A percentile compares a stretch with the other conserved stretches of the same genome.
Conservation (phyloP, 2,329 filamentous ascomycete species). For the Phyllosticta citribraziliensis region DNA sequence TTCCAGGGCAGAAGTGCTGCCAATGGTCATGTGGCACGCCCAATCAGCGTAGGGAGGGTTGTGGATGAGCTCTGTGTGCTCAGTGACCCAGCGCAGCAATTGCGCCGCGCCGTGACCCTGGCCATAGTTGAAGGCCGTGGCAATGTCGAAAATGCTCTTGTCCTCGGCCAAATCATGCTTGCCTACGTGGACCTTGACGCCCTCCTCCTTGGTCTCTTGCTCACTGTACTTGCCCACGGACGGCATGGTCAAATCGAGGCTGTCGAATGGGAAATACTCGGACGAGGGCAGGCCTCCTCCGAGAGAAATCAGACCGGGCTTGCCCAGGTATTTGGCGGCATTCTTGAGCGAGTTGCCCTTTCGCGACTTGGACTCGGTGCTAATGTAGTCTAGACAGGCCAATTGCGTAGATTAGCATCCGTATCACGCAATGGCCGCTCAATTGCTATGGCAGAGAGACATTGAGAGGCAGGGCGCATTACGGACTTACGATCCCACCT, state of each 20-base stretch:
- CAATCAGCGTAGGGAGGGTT: conserved; percentile 84
- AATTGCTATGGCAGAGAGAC: background rate
- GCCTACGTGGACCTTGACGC: conserved; percentile 54
- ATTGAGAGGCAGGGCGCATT: background rate
- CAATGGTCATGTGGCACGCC: conserved; percentile 72
- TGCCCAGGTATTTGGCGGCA: conserved; percentile 69
- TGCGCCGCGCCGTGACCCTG: conserved; percentile 80
- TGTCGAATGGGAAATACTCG: conserved; percentile 86
- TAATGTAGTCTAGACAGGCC: conserved; percentile 32
- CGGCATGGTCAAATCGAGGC: conserved; percentile 66
- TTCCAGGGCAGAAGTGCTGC: conserved; percentile 79
- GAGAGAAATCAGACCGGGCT: conserved; percentile 77
- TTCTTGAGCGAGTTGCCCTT: conserved; percentile 60
- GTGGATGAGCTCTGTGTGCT: conserved; percentile 89
- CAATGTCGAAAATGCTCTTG: conserved; percentile 60
- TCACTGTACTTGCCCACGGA: conserved; percentile 60
- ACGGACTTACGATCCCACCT: conserved; percentile 68
- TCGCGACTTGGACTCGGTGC: conserved; percentile 44
- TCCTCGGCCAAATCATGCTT: conserved; percentile 73
- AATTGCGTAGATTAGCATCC: background rate
- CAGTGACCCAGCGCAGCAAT: conserved; percentile 80
- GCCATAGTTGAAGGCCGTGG: conserved; percentile 86
- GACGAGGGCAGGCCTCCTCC: conserved; percentile 84
- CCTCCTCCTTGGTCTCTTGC: conserved; percentile 40
- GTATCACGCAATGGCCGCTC: background rate